These are phyloP conservation scores for Candida incommunis DNA, from an alignment of 805 yeast genomes.

Conservation along the genomic window DNA sequence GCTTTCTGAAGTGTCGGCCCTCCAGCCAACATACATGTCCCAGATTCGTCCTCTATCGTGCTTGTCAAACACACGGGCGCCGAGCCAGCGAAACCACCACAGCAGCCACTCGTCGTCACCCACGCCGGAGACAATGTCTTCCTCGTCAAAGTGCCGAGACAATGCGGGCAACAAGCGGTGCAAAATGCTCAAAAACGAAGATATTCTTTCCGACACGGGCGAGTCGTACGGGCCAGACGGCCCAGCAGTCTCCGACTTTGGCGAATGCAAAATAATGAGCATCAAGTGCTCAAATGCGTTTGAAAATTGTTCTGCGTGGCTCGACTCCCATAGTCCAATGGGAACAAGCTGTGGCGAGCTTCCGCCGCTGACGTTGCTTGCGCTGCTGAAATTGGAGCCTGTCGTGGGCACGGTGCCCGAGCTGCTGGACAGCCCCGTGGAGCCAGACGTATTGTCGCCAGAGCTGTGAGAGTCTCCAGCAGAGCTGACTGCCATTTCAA, in stretches of 20 bases:
- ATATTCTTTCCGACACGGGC: conserved; percentile 48
- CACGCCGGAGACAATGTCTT: conserved; percentile 48
- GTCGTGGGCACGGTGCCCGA: no score
- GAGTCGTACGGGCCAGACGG: conserved; percentile 20
- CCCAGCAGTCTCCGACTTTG: conserved; percentile 30
- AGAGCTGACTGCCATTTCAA: conserved; percentile 20
- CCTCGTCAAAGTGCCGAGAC: conserved; percentile 63
- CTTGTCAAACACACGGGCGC: conserved; percentile 71
- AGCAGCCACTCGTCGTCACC: conserved; percentile 77
- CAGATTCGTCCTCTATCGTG: conserved; percentile 77
- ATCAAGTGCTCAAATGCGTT: conserved; percentile 65
- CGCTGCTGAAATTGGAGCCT: conserved; percentile 6
- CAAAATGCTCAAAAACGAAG: conserved; percentile 51
- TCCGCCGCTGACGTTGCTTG: neutral
- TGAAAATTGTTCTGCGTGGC: conserved; percentile 17
- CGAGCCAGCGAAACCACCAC: conserved; percentile 92
- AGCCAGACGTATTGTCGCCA: neutral
- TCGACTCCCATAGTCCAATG: conserved; percentile 6
- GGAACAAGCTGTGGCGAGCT: conserved; percentile 3
- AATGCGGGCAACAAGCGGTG: conserved; percentile 60
- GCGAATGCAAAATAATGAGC: conserved; percentile 61
- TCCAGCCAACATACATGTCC: conserved; percentile 77
- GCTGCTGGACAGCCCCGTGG: no score
- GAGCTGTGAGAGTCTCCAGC: no score
- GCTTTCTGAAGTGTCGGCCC: conserved; percentile 7